Conservation (phyloP, 169 alveolate genomes). For the Plasmodium cynomolgi region DNA sequence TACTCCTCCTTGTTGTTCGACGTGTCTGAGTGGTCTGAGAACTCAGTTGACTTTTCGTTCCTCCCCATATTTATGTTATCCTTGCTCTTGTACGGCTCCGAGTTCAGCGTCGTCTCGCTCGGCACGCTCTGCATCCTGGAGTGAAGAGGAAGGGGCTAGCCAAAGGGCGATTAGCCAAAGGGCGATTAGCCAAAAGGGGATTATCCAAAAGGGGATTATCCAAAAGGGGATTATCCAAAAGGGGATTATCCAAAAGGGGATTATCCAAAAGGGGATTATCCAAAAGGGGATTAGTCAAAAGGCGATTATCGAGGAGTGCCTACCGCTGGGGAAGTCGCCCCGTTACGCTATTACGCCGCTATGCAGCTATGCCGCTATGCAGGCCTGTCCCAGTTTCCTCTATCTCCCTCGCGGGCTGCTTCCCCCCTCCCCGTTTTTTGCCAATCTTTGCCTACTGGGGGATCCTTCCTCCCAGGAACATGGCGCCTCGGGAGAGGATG, state of each 20-base stretch:
- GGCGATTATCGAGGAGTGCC: too few species aligned
- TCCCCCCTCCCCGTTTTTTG: neutral
- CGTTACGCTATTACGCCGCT: too few species aligned
- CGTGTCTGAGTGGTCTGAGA: slow-evolving; percentile 31
- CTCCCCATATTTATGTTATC: neutral
- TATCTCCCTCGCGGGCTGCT: neutral
- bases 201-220: neutral
- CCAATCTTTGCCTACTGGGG: neutral
- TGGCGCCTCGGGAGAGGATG: neutral
- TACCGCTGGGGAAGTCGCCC: too few species aligned
- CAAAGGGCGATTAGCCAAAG: neutral
- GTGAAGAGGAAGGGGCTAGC: neutral
- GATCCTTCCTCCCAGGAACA: neutral
- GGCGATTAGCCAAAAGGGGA: too few species aligned
- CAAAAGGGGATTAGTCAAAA: too few species aligned
- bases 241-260: neutral
- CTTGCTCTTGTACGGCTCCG: slow-evolving; percentile 35
- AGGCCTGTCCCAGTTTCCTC: neutral
- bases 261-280: too few species aligned
- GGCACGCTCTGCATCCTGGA: slow-evolving; percentile 47
- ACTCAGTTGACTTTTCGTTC: slow-evolving; percentile 33
- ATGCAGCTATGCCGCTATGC: neutral
- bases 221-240: neutral
- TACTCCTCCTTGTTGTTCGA: slow-evolving; percentile 21
- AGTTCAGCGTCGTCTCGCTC: slow-evolving; percentile 41